Evolutionary conservation across 805 yeast species (phyloP).

Genomic region (Wickerhamomyces canadensis): DNA sequence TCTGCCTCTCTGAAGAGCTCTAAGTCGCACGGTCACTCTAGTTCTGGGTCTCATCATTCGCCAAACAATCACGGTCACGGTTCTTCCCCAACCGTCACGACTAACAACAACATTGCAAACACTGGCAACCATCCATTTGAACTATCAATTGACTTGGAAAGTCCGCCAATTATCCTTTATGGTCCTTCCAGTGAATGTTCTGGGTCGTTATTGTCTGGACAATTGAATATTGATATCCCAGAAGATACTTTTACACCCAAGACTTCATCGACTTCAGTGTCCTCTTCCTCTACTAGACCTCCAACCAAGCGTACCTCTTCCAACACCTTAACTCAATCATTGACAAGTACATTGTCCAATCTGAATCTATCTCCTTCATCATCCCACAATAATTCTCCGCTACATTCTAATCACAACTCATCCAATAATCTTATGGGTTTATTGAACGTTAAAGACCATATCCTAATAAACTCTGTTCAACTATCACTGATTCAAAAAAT

Average conservation of each 20-base stretch:
- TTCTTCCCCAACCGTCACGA: neutral
- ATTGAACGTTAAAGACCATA: constrained; percentile 32
- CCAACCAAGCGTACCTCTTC: constrained; percentile 12
- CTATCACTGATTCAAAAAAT: constrained; percentile 70
- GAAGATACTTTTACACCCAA: constrained; percentile 16
- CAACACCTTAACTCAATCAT: constrained; percentile 15
- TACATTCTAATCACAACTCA: constrained; percentile 16
- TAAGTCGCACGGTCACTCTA: no score
- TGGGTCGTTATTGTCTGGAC: constrained; percentile 83
- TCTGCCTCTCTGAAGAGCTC: no score
- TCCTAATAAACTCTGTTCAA: constrained; percentile 52
- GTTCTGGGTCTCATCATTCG: constrained; percentile 4
- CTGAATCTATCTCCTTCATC: constrained; percentile 21
- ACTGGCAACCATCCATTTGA: constrained; percentile 33
- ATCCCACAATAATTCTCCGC: constrained; percentile 18
- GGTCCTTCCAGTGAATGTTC: constrained; percentile 75
- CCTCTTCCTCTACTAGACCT: constrained; percentile 16
- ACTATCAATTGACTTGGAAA: constrained; percentile 64
- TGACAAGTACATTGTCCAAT: constrained; percentile 20
- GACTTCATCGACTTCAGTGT: constrained; percentile 5
- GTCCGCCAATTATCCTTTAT: constrained; percentile 85
- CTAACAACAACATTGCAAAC: constrained; percentile 17
- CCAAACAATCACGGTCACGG: neutral
- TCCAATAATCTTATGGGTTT: constrained; percentile 23
- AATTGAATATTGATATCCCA: constrained; percentile 54